Conservation (phyloP, 1,139 yeast genomes). For the Yamadazyma taylorii region DNA sequence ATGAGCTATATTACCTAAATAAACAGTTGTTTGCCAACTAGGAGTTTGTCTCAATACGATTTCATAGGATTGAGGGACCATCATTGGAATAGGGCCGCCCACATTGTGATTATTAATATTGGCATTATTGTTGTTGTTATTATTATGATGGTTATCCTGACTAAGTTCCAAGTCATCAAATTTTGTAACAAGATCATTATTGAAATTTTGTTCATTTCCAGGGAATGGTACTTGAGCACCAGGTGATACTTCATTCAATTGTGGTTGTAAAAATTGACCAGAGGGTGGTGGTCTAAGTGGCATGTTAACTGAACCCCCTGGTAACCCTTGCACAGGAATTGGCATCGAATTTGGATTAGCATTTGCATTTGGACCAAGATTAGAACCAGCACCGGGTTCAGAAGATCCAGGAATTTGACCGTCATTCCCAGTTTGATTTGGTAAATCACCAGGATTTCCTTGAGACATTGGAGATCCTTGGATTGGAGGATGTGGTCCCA, state of each 20-base stretch:
- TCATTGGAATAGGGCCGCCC: background rate
- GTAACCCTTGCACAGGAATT: background rate
- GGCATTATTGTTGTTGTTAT: background rate
- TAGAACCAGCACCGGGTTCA: too few relatives aligned
- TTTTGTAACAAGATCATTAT: conserved; percentile 1
- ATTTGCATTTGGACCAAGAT: background rate
- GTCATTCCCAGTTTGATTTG: background rate
- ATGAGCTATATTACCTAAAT: conserved; percentile 82
- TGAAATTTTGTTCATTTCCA: conserved; percentile 1
- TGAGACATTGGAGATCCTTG: conserved; percentile 2
- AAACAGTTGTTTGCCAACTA: conserved; percentile 84
- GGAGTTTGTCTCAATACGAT: conserved; percentile 76
- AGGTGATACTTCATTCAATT: background rate
- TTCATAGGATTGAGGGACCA: conserved; percentile 54
- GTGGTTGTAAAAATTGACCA: background rate
- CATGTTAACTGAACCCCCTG: background rate
- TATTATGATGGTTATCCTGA: background rate
- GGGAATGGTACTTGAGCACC: background rate
- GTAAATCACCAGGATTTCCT: background rate
- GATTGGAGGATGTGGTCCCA: background rate
- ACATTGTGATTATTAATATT: background rate
- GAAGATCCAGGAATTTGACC: background rate
- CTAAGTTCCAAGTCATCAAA: conserved; percentile 1
- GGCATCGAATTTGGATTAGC: background rate
- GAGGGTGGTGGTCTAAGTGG: background rate